Conservation (phyloP, 1,284 basidiomycete genomes). For the Papiliotrema nemorosa region DNA sequence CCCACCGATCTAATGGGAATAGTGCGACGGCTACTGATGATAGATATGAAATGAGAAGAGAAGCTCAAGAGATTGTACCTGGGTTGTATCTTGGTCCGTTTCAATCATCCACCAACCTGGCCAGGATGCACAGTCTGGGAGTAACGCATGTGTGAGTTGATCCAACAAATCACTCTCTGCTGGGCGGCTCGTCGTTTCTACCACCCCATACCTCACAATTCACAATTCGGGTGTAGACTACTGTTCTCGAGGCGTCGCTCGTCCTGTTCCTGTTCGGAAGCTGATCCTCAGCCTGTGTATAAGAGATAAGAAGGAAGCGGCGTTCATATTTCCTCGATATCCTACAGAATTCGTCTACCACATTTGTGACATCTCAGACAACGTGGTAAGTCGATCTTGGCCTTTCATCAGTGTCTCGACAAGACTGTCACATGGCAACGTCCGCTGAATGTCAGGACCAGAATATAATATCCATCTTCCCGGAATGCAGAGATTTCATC, state of each 20-base stretch:
- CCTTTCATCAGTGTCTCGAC: constrained; percentile 14
- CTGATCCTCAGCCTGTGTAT: constrained; percentile 66
- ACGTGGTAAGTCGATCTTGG: constrained; percentile 57
- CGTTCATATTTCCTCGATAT: constrained; percentile 81
- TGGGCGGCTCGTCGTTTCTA: no score
- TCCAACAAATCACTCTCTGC: background rate
- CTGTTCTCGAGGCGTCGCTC: no score
- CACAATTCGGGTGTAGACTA: no score
- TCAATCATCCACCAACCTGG: constrained; percentile 74
- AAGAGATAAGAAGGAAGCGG: constrained; percentile 78
- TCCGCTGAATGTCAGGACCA: constrained; percentile 56
- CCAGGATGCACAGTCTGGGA: constrained; percentile 60
- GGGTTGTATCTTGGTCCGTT: constrained; percentile 81
- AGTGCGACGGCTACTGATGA: background rate
- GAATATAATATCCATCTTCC: constrained; percentile 80
- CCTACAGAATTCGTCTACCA: constrained; percentile 74
- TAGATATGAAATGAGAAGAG: constrained; percentile 91
- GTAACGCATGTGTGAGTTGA: constrained; percentile 80
- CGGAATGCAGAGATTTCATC: constrained; percentile 77
- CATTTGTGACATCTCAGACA: constrained; percentile 82
- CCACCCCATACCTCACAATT: background rate
- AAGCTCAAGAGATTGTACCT: constrained; percentile 87
- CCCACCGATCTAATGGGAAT: background rate
- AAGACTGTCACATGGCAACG: background rate
- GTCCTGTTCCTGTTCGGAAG: background rate